These are phyloP conservation scores for Pseudopithomyces chartarum DNA, from an alignment of 2,329 filamentous ascomycete species.

Conservation along the genomic window DNA sequence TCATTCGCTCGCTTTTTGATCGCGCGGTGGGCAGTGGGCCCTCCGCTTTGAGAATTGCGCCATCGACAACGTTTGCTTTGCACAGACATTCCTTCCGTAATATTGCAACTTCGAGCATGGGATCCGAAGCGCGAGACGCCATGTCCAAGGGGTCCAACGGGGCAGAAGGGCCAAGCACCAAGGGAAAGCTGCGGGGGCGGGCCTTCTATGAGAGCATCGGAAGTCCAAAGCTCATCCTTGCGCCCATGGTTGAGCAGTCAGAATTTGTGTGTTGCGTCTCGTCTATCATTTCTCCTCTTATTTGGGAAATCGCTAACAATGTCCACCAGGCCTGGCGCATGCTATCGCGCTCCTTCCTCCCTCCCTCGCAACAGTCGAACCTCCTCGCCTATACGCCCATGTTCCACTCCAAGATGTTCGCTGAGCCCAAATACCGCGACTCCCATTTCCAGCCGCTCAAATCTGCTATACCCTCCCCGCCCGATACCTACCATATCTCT, in stretches of 20 bases:
- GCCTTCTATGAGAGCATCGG: conserved; percentile 96
- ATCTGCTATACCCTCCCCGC: conserved; percentile 38
- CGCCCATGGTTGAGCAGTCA: conserved; percentile 98
- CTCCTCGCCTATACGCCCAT: conserved; percentile 93
- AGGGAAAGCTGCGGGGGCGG: conserved; percentile 74
- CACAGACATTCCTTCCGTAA: not conserved
- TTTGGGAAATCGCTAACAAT: conserved; percentile 13
- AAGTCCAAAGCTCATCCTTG: conserved; percentile 85
- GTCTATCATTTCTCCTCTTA: not conserved
- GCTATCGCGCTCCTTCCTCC: conserved; percentile 90
- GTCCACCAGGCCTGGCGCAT: conserved; percentile 86
- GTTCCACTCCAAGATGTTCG: conserved; percentile 91
- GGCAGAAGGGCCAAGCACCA: conserved; percentile 15
- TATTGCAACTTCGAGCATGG: not conserved
- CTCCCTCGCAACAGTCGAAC: conserved; percentile 58
- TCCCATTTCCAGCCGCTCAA: conserved; percentile 77
- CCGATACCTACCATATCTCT: conserved; percentile 41
- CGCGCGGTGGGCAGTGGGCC: conserved; percentile 1
- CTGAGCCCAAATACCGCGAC: conserved; percentile 76
- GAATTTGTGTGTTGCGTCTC: conserved; percentile 75
- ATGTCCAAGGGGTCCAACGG: conserved; percentile 4
- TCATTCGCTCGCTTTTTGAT: not conserved
- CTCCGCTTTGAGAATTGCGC: not conserved
- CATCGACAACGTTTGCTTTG: not conserved
- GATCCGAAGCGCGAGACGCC: conserved; percentile 9